Evolutionary conservation across 2,329 filamentous ascomycete genomes (phyloP).

Genomic region (Fusarium verrucosum): DNA sequence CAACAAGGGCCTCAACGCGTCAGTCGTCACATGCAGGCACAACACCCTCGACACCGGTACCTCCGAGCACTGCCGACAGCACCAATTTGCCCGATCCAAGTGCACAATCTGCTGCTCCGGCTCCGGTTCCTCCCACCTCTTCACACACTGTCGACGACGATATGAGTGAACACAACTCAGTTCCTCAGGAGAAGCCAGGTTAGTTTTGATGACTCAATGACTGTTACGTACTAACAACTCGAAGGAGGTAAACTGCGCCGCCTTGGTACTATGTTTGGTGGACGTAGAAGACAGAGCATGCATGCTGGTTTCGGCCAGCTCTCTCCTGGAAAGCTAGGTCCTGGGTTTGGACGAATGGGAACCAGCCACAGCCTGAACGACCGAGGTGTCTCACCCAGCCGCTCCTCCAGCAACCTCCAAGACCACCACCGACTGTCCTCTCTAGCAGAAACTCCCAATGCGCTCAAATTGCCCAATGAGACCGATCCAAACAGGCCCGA

Average conservation of each 20-base stretch:
- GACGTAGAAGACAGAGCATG: slow-evolving; percentile 72
- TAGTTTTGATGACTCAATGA: background rate
- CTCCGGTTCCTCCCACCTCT: slow-evolving; percentile 24
- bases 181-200: slow-evolving; percentile 52
- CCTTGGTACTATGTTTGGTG: slow-evolving; percentile 73
- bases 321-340: slow-evolving; percentile 62
- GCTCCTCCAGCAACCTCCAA: slow-evolving; percentile 67
- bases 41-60: slow-evolving; percentile 37
- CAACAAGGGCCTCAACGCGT: slow-evolving; percentile 53
- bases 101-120: slow-evolving; percentile 15
- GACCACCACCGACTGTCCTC: slow-evolving; percentile 65
- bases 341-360: slow-evolving; percentile 69
- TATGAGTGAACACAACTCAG: slow-evolving; percentile 56
- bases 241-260: slow-evolving; percentile 67
- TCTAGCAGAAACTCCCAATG: slow-evolving; percentile 65
- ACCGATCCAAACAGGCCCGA: slow-evolving; percentile 40
- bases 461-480: slow-evolving; percentile 46
- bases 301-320: slow-evolving; percentile 68
- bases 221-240: slow-evolving; percentile 36
- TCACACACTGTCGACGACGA: slow-evolving; percentile 42
- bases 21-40: slow-evolving; percentile 52
- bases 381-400: slow-evolving; percentile 62
- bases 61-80: slow-evolving; percentile 43
- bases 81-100: slow-evolving; percentile 27
- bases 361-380: slow-evolving; percentile 66